phyloP scores from a whole-genome alignment of 306 rosid genomes.

The Clitoria ternatea region DNA sequence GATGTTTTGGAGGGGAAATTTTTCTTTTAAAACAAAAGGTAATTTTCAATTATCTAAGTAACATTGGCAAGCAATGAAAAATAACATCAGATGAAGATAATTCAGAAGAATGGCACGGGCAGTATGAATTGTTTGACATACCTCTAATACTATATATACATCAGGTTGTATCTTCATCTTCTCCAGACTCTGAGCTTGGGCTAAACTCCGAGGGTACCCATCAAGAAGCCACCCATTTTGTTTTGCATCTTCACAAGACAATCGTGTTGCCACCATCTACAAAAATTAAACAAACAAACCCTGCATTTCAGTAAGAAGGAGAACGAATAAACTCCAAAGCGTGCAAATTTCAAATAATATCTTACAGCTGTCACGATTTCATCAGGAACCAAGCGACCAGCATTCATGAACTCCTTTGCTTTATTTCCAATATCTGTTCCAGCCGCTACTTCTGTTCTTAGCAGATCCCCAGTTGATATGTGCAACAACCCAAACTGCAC shows the following conservation, averaged over 20 bases:
- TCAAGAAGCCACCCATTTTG: constrained; percentile 97
- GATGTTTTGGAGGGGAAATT: neutral
- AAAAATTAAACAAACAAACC: neutral
- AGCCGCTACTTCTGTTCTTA: constrained; percentile 79
- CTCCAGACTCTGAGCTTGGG: constrained; percentile 79
- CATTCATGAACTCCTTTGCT: constrained; percentile 89
- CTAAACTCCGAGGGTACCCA: constrained; percentile 77
- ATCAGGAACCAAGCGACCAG: constrained; percentile 89
- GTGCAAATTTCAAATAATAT: neutral
- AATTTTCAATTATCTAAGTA: too few species aligned
- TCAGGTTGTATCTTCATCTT: constrained; percentile 72
- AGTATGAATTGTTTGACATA: constrained; percentile 55
- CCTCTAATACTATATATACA: constrained; percentile 69
- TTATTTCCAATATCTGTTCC: constrained; percentile 88
- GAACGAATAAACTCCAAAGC: neutral
- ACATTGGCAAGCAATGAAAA: too few species aligned
- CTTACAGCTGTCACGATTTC: constrained; percentile 83
- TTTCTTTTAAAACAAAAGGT: too few species aligned
- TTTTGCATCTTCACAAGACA: constrained; percentile 60
- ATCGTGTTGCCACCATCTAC: constrained; percentile 81
- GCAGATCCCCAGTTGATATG: constrained; percentile 90
- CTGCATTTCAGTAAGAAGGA: constrained; percentile 8
- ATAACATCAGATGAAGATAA: too few species aligned
- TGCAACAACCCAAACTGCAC: constrained; percentile 88
- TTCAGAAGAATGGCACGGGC: too few species aligned